A percentile compares a stretch with the other conserved stretches of the same genome.
phyloP scores from a whole-genome alignment of 2,329 filamentous ascomycete genomes.

The Stylonectria norvegica region DNA sequence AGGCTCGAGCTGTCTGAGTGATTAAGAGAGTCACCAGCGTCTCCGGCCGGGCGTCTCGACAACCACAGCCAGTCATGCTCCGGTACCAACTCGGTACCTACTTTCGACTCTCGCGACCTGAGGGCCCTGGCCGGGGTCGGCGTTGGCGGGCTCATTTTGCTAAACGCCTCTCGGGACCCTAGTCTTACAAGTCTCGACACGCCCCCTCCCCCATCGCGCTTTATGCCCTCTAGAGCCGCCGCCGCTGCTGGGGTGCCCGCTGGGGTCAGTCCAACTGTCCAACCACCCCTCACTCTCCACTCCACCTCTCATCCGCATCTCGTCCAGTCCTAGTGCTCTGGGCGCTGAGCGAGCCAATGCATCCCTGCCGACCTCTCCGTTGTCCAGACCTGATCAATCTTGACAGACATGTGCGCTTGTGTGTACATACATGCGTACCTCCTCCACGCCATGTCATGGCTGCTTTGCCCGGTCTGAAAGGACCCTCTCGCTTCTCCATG shows the following conservation, averaged over 20 bases:
- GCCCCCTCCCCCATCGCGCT: constrained; percentile 27
- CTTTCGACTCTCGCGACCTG: neutral
- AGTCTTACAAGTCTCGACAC: constrained; percentile 22
- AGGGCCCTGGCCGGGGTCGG: constrained; percentile 22
- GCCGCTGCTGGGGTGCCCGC: constrained; percentile 21
- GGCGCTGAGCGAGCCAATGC: constrained; percentile 25
- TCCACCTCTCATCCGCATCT: no score
- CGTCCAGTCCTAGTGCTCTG: constrained; percentile 26
- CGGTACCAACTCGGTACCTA: neutral
- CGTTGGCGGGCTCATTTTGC: constrained; percentile 22
- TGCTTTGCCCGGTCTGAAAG: constrained; percentile 22
- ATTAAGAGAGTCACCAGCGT: neutral
- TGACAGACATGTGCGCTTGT: constrained; percentile 27
- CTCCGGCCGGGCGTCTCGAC: neutral
- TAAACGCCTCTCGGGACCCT: constrained; percentile 23
- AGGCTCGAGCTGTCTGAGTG: no score
- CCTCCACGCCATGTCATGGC: constrained; percentile 21
- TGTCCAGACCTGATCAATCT: constrained; percentile 31
- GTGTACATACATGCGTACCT: constrained; percentile 23
- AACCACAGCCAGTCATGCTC: neutral
- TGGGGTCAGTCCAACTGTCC: constrained; percentile 26
- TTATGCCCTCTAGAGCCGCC: constrained; percentile 30
- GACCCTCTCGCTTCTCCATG: constrained; percentile 38
- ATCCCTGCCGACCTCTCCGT: constrained; percentile 28
- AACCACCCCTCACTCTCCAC: constrained; percentile 31